Evolutionary conservation across 2,329 filamentous ascomycete species (phyloP).

Genomic region (Microsporum ferrugineum): DNA sequence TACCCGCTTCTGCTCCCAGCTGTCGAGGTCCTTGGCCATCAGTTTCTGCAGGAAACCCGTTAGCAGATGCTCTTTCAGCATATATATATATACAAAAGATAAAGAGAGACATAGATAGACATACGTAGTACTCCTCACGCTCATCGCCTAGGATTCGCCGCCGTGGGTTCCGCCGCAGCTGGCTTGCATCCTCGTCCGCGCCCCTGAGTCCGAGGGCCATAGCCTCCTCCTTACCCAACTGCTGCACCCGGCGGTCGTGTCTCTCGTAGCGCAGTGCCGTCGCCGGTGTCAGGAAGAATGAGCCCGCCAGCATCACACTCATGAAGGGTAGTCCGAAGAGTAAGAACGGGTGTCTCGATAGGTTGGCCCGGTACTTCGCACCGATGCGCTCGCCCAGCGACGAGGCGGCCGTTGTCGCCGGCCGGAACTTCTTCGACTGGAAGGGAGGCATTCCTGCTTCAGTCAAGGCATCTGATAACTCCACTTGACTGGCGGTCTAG

Average conservation of each 20-base stretch:
- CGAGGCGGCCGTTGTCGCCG: constrained; percentile 34
- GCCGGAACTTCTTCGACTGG: constrained; percentile 58
- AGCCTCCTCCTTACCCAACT: constrained; percentile 75
- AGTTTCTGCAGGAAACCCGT: constrained; percentile 46
- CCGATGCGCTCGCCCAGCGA: constrained; percentile 58
- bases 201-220: constrained; percentile 61
- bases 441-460: constrained; percentile 48
- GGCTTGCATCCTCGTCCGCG: constrained; percentile 64
- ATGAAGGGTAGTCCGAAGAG: constrained; percentile 93
- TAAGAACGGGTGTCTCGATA: constrained; percentile 73
- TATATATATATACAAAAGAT: neutral
- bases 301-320: constrained; percentile 75
- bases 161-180: constrained; percentile 48
- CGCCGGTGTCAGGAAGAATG: constrained; percentile 87
- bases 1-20: constrained; percentile 95
- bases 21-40: constrained; percentile 80
- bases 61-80: neutral
- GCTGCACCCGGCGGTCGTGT: constrained; percentile 78
- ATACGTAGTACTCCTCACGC: constrained; percentile 39
- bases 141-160: constrained; percentile 33
- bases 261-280: constrained; percentile 89
- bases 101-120: constrained; percentile 9
- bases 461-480: neutral
- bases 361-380: constrained; percentile 60
- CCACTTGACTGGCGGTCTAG: neutral